Conservation (phyloP, 2,329 filamentous ascomycete species). For the Aspergillus chevalieri region DNA sequence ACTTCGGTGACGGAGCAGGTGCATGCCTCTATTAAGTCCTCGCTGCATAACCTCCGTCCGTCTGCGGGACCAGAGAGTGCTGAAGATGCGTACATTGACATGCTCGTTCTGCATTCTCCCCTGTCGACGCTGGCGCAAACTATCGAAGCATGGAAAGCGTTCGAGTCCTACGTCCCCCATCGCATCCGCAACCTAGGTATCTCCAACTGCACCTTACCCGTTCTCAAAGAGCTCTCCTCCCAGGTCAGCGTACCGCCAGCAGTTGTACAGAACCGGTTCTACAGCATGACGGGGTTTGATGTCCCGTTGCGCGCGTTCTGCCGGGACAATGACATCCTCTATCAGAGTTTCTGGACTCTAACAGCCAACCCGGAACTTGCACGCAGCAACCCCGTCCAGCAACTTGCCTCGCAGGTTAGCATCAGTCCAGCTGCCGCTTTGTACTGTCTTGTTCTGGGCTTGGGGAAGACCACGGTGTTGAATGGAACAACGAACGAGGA, state of each 20-base stretch:
- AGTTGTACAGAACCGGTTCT: conserved; percentile 73
- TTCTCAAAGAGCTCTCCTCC: conserved; percentile 49
- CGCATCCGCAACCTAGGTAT: conserved; percentile 64
- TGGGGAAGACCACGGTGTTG: conserved; percentile 46
- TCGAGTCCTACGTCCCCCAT: conserved; percentile 62
- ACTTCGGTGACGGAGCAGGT: conserved; percentile 60
- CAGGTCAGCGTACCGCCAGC: conserved; percentile 47
- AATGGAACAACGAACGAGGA: conserved; percentile 51
- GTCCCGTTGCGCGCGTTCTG: conserved; percentile 54
- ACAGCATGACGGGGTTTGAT: conserved; percentile 55
- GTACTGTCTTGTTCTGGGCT: conserved; percentile 51
- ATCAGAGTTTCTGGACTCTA: conserved; percentile 58
- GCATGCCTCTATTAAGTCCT: conserved; percentile 60
- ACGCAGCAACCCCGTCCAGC: conserved; percentile 41
- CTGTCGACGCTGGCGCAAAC: conserved; percentile 48
- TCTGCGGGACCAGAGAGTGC: conserved; percentile 16
- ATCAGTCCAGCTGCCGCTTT: conserved; percentile 46
- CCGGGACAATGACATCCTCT: conserved; percentile 46
- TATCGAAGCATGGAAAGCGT: conserved; percentile 58
- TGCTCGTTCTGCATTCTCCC: conserved; percentile 55
- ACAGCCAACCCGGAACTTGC: conserved; percentile 52
- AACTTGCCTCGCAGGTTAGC: conserved; percentile 41
- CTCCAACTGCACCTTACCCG: conserved; percentile 61
- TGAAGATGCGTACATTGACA: conserved; percentile 51
- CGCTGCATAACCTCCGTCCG: conserved; percentile 55